Conservation (phyloP, 805 yeast species). For the Metschnikowia colocasiae region DNA sequence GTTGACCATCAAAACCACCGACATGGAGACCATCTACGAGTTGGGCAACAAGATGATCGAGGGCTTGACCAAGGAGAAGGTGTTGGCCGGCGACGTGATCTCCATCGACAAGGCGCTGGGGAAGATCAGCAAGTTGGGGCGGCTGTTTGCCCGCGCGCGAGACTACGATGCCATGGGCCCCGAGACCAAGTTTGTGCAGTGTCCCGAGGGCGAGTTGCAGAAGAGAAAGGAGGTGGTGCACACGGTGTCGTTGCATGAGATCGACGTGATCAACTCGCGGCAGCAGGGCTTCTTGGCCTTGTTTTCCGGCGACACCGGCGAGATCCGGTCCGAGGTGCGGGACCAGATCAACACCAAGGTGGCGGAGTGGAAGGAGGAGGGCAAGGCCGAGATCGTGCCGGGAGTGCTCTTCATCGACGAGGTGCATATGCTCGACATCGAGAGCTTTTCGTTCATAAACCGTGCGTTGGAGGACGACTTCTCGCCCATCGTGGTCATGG, state of each 20-base stretch:
- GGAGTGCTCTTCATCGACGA: conserved; percentile 98
- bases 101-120: conserved; percentile 95
- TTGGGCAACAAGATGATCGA: conserved; percentile 93
- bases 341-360: conserved; percentile 96
- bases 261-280: conserved; percentile 95
- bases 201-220: conserved; percentile 98
- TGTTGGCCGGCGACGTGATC: conserved; percentile 94
- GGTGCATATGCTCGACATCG: conserved; percentile 97
- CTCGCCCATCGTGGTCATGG: conserved; percentile 97
- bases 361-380: conserved; percentile 98
- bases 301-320: conserved; percentile 96
- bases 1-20: conserved; percentile 93
- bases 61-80: conserved; percentile 89
- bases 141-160: conserved; percentile 92
- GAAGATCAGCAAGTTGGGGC: conserved; percentile 87
- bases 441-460: conserved; percentile 90
- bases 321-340: conserved; percentile 91
- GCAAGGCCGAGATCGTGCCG: conserved; percentile 95
- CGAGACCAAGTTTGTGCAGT: conserved; percentile 94
- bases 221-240: conserved; percentile 93
- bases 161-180: conserved; percentile 99
- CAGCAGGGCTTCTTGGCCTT: conserved; percentile 97
- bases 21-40: conserved; percentile 98
- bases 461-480: conserved; percentile 95
- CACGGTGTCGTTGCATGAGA: conserved; percentile 96